Evolutionary conservation across 1,139 yeast species (phyloP).

Genomic region (Casaregolazyma lundiana): DNA sequence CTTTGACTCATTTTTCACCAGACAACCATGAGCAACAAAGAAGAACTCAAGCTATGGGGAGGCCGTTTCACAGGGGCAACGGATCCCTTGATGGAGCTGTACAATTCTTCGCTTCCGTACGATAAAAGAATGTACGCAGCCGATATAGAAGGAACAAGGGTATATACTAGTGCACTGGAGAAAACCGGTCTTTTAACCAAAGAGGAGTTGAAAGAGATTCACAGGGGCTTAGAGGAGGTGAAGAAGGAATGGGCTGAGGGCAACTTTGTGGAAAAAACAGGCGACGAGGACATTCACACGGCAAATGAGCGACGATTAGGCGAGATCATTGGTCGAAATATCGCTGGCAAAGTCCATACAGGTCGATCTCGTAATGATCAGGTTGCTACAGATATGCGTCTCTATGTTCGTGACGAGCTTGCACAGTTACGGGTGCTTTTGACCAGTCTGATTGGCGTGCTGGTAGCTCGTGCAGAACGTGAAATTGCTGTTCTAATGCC

Average conservation of each 20-base stretch:
- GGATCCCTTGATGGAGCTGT: constrained; percentile 94
- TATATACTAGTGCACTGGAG: constrained; percentile 80
- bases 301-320: constrained; percentile 98
- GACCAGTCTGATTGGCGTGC: constrained; percentile 57
- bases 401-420: constrained; percentile 79
- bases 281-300: constrained; percentile 97
- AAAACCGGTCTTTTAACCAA: constrained; percentile 69
- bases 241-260: constrained; percentile 76
- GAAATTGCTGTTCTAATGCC: constrained; percentile 96
- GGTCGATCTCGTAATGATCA: constrained; percentile 98
- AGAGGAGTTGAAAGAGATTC: constrained; percentile 73
- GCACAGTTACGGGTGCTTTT: constrained; percentile 55
- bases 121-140: constrained; percentile 93
- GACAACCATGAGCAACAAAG: constrained; percentile 1
- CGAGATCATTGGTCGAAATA: constrained; percentile 85
- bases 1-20: background rate
- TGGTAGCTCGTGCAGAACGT: constrained; percentile 67
- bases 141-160: constrained; percentile 89
- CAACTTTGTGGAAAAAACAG: constrained; percentile 74
- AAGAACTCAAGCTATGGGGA: constrained; percentile 80
- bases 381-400: constrained; percentile 97
- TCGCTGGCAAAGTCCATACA: constrained; percentile 97
- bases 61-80: constrained; percentile 96
- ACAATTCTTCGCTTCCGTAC: constrained; percentile 94
- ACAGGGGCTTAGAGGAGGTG: constrained; percentile 68